phyloP scores from a whole-genome alignment of 345 rosid species.

The Sisymbrium altissimum region DNA sequence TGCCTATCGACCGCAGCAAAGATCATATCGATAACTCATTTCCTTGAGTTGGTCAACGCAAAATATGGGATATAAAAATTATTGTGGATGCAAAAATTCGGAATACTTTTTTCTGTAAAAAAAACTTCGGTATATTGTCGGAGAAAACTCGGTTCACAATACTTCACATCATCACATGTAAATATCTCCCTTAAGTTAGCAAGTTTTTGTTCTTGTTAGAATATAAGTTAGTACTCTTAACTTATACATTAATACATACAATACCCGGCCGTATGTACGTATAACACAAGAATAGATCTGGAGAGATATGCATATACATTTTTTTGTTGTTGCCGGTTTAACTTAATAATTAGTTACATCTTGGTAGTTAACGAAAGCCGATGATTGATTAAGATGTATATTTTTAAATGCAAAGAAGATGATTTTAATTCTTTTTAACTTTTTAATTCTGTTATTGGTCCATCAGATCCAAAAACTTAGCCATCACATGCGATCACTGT shows the following conservation, averaged over 20 bases:
- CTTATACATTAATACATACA: too few species aligned
- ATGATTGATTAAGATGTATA: not conserved
- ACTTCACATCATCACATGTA: too few species aligned
- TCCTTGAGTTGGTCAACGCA: too few species aligned
- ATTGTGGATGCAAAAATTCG: too few species aligned
- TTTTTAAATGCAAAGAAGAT: not conserved
- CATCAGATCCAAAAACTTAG: constrained; percentile 17
- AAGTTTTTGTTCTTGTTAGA: too few species aligned
- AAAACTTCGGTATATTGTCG: too few species aligned
- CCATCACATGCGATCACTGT: constrained; percentile 21
- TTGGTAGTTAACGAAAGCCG: not conserved
- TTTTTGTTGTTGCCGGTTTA: not conserved
- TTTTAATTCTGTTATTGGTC: not conserved
- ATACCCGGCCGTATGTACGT: not conserved
- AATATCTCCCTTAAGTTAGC: too few species aligned
- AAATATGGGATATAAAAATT: too few species aligned
- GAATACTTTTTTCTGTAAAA: too few species aligned
- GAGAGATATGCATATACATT: not conserved
- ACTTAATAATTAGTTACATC: not conserved
- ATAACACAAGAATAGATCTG: not conserved
- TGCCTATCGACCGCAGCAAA: not conserved
- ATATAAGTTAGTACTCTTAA: too few species aligned
- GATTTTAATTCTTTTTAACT: not conserved
- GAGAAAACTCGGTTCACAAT: too few species aligned
- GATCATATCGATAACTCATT: too few species aligned